Evolutionary conservation across 148 eudicot genomes (phyloP).

Genomic region (Rhododendron griersonianum): DNA sequence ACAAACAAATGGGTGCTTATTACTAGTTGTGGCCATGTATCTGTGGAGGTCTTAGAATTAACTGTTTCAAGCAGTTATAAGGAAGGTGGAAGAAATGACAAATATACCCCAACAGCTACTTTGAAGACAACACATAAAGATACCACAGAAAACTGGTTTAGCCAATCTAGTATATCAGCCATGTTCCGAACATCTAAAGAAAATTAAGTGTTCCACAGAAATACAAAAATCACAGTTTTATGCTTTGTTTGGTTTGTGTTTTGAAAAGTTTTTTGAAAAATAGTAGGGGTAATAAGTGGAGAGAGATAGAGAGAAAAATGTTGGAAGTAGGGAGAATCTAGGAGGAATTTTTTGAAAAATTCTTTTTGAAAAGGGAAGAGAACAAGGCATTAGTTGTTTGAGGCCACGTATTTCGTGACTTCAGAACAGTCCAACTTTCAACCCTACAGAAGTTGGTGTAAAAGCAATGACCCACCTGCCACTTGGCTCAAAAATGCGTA

Average conservation of each 20-base stretch:
- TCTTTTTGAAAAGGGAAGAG: too few species aligned
- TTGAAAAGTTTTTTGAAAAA: too few species aligned
- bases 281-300: too few species aligned
- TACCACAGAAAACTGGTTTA: neutral
- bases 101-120: neutral
- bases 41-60: neutral
- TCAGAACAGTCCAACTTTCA: neutral
- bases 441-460: neutral
- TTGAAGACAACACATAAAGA: neutral
- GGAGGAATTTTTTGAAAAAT: too few species aligned
- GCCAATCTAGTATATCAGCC: neutral
- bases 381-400: neutral
- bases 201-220: neutral
- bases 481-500: conserved; percentile 91
- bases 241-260: too few species aligned
- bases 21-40: neutral
- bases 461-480: conserved; percentile 54
- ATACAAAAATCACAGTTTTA: neutral
- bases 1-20: neutral
- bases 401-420: neutral
- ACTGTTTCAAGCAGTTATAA: neutral
- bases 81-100: neutral
- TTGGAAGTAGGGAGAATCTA: too few species aligned
- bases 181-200: neutral
- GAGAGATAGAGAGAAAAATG: too few species aligned